Evolutionary conservation across 1,284 basidiomycete species (phyloP).

Genomic region (Sanghuangporus sanghuang): DNA sequence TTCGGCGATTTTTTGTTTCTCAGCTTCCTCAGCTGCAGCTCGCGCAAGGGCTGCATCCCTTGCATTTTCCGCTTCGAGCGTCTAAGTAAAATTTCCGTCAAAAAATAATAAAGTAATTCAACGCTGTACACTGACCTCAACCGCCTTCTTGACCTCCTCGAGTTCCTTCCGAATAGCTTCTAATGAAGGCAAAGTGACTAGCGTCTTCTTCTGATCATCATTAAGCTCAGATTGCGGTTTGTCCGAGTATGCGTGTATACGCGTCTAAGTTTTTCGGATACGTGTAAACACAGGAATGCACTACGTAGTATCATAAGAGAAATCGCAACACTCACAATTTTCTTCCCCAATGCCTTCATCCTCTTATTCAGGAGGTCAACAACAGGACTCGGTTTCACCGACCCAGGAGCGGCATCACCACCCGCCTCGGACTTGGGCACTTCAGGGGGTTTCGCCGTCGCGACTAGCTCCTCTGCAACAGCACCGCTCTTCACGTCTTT

Average conservation of each 20-base stretch:
- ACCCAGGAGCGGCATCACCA: slow-evolving; percentile 43
- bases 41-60: slow-evolving; percentile 50
- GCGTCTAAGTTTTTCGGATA: slow-evolving; percentile 43
- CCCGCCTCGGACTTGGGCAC: slow-evolving; percentile 30
- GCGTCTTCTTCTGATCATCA: slow-evolving; percentile 72
- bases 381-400: slow-evolving; percentile 57
- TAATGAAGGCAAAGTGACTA: slow-evolving; percentile 66
- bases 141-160: slow-evolving; percentile 71
- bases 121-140: slow-evolving; percentile 54
- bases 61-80: slow-evolving; percentile 57
- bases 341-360: slow-evolving; percentile 71
- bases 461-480: slow-evolving; percentile 42
- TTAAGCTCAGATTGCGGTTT: slow-evolving; percentile 70
- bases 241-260: slow-evolving; percentile 64
- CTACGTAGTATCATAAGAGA: neutral
- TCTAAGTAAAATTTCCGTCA: slow-evolving; percentile 32
- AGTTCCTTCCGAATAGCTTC: slow-evolving; percentile 78
- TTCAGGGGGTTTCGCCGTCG: slow-evolving; percentile 33
- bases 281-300: slow-evolving; percentile 9
- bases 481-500: slow-evolving; percentile 44
- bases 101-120: neutral
- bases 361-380: slow-evolving; percentile 76
- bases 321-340: slow-evolving; percentile 59
- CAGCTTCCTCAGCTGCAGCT: slow-evolving; percentile 47
- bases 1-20: slow-evolving; percentile 46